Evolutionary conservation across 2,329 filamentous ascomycete species (phyloP).

Genomic region (Sodiomyces alkalinus): DNA sequence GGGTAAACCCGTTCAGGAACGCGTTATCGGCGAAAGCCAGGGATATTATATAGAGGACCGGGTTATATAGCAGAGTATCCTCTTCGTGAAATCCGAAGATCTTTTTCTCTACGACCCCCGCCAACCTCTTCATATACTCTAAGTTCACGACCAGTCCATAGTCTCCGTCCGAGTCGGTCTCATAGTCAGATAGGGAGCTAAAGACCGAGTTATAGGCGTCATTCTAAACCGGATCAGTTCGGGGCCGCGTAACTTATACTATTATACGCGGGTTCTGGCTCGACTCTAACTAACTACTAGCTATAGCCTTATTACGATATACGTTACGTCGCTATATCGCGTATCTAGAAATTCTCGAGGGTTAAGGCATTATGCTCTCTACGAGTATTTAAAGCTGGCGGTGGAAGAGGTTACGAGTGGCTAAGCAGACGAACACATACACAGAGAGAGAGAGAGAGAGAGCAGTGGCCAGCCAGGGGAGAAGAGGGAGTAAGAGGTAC

Average conservation of each 20-base stretch:
- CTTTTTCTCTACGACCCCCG: slow-evolving; percentile 10
- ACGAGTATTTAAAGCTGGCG: too few relatives aligned
- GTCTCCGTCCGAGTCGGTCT: neutral
- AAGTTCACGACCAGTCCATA: slow-evolving; percentile 10
- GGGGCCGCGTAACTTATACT: neutral
- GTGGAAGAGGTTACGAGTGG: too few relatives aligned
- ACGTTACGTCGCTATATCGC: slow-evolving; percentile 1
- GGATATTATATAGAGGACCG: slow-evolving; percentile 10
- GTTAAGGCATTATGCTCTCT: neutral
- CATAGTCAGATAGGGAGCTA: neutral
- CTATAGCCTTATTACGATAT: neutral
- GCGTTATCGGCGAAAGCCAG: slow-evolving; percentile 11
- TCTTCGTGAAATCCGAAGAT: slow-evolving; percentile 12
- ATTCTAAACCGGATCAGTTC: neutral
- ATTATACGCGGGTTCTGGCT: neutral
- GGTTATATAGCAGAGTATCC: slow-evolving; percentile 8
- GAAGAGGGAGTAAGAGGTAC: too few relatives aligned
- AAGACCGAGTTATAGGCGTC: neutral
- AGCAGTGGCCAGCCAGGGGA: too few relatives aligned
- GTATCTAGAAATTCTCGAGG: slow-evolving; percentile 1
- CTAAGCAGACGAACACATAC: too few relatives aligned
- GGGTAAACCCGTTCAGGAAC: slow-evolving; percentile 11
- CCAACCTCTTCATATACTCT: slow-evolving; percentile 12
- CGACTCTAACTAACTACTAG: neutral
- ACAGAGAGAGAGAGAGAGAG: too few relatives aligned